A percentile compares a stretch with the other conserved stretches of the same genome.
These are phyloP conservation scores for Candida rishiriensis DNA, from an alignment of 805 yeast species.

Conservation along the genomic window DNA sequence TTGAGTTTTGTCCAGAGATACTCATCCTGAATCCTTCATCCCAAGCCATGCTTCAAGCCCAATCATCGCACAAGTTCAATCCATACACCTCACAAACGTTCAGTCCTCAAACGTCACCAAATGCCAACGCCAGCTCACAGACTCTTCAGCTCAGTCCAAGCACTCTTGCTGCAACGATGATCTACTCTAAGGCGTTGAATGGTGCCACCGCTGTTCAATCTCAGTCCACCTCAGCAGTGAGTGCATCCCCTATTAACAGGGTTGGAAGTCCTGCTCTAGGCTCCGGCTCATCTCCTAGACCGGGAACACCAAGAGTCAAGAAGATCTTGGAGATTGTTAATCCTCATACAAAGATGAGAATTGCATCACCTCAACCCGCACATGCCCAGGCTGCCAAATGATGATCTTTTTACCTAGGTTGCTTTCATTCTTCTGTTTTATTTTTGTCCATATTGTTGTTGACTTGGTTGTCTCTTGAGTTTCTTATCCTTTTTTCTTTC, in stretches of 20 bases:
- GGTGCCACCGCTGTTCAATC: not conserved
- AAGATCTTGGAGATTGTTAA: slow-evolving; percentile 60
- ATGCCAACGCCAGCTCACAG: slow-evolving; percentile 21
- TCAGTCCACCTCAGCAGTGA: not conserved
- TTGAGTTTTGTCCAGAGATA: slow-evolving; percentile 62
- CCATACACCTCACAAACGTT: slow-evolving; percentile 64
- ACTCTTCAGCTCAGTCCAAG: slow-evolving; percentile 12
- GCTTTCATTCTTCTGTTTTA: not conserved
- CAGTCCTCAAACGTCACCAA: slow-evolving; percentile 45
- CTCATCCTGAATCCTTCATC: not conserved
- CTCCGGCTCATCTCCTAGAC: slow-evolving; percentile 35
- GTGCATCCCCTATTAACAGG: slow-evolving; percentile 5
- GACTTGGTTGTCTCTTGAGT: not conserved
- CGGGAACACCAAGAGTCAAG: slow-evolving; percentile 52
- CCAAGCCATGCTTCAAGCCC: slow-evolving; percentile 1
- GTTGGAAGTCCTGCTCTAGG: slow-evolving; percentile 5
- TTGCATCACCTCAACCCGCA: slow-evolving; percentile 44
- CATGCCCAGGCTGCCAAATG: slow-evolving; percentile 5
- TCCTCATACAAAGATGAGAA: slow-evolving; percentile 56
- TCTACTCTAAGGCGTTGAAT: slow-evolving; percentile 6
- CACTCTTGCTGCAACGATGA: slow-evolving; percentile 10
- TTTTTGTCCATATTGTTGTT: no score
- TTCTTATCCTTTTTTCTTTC: not conserved
- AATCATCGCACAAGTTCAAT: slow-evolving; percentile 43
- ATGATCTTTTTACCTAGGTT: no score